Evolutionary conservation across 2,329 filamentous ascomycete genomes (phyloP), one percentile per base, ranked within the genome.

Genomic region (Exophiala bonariae): DNA sequence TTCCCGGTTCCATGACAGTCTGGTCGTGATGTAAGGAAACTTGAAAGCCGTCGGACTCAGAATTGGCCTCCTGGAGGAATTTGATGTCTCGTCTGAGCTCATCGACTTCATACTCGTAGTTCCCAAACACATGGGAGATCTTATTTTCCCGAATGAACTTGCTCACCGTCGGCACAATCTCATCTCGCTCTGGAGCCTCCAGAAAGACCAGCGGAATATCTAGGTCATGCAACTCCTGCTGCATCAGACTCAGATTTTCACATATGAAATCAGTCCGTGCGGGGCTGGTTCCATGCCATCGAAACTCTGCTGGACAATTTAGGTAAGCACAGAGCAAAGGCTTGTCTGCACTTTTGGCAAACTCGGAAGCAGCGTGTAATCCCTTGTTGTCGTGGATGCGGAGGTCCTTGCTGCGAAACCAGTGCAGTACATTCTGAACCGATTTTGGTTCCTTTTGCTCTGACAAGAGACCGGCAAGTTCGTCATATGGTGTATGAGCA

Each of bases 351-450:
- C 69, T 69, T 52, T 72, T 67, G 1, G 73, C 73, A 33, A 74
- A 70, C 39, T 69, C 58, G 1, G 71, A 70, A 3, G 75, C 75
- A 32, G 73, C 66, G 33, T 74, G 61, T 8, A 77, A 60, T 4
- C 63, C 71, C n/a, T 63, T 70, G 48, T 78, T 78, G 50, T 77
- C 75, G 37, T 77, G 69, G 36, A 73, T 69, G 17, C 75, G 66
- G 6, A 77, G 58, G 44, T 77, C 75, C 50, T 76, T 76, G 47
- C 68, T 70, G n/a, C 73, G 69, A 53, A 77, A 77, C 75, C 74
- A 77, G 50, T 77, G 73, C 4, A 71, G 61, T 1, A 77, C 68
- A 48, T 66, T 72, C n/a, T 60, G 63, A 4, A 67, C 64, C 5
- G 68, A 60, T 16, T 65, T 62, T 9, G 66, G 60, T 28, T 64